phyloP scores from a whole-genome alignment of 805 yeast genomes.

The Ogataea henricii region DNA sequence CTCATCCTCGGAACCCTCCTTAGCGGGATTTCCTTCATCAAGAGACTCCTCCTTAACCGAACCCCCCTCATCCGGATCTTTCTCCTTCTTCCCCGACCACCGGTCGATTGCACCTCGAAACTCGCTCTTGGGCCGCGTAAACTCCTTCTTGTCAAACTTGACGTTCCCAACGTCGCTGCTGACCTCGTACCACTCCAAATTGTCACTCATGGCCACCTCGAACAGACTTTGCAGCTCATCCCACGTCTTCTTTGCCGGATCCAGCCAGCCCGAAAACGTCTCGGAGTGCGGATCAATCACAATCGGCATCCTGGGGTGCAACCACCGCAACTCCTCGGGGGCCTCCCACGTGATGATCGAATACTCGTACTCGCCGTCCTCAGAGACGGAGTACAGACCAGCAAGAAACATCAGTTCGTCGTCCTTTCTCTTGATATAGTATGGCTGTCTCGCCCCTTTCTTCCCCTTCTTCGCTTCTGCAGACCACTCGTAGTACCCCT shows the following conservation, averaged over 20 bases:
- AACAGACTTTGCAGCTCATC: constrained; percentile 43
- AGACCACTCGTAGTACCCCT: constrained; percentile 88
- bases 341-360: constrained; percentile 79
- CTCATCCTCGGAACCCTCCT: too few relatives aligned
- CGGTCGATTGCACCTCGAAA: constrained; percentile 1
- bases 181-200: constrained; percentile 58
- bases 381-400: constrained; percentile 45
- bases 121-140: constrained; percentile 32
- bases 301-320: constrained; percentile 81
- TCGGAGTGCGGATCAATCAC: constrained; percentile 58
- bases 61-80: background rate
- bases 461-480: constrained; percentile 30
- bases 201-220: constrained; percentile 36
- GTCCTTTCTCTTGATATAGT: constrained; percentile 59
- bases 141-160: constrained; percentile 44
- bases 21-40: too few relatives aligned
- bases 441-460: constrained; percentile 56
- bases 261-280: constrained; percentile 69
- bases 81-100: constrained; percentile 8
- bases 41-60: background rate
- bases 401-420: constrained; percentile 63
- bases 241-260: constrained; percentile 42
- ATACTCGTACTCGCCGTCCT: constrained; percentile 47
- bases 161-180: constrained; percentile 65
- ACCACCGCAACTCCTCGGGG: constrained; percentile 57